Evolutionary conservation across 2,329 filamentous ascomycete species (phyloP).

Genomic region (Epichloe aotearoae): DNA sequence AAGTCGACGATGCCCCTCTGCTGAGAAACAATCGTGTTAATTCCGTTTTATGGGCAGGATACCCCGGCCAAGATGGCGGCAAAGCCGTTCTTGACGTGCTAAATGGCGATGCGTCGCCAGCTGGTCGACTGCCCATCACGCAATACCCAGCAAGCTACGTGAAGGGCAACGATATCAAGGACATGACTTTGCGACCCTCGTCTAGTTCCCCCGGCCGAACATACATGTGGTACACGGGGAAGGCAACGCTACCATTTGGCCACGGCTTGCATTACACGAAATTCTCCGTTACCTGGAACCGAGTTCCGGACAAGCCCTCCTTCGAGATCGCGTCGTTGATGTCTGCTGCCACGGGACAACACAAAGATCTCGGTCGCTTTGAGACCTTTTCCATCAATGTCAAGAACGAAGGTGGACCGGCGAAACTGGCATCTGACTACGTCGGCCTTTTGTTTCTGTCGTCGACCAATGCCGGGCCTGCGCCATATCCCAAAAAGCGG

Average conservation of each 20-base stretch:
- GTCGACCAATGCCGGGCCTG: slow-evolving; percentile 7
- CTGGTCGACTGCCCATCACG: slow-evolving; percentile 40
- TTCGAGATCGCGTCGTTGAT: not conserved
- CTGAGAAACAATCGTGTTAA: slow-evolving; percentile 32
- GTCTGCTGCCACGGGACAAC: not conserved
- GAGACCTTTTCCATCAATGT: not conserved
- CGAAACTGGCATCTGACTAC: slow-evolving; percentile 6
- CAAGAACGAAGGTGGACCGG: not conserved
- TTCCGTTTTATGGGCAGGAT: slow-evolving; percentile 43
- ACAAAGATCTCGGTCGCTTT: not conserved
- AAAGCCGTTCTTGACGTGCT: slow-evolving; percentile 40
- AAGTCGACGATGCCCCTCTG: slow-evolving; percentile 38
- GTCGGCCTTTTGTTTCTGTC: slow-evolving; percentile 8
- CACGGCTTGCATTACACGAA: slow-evolving; percentile 45
- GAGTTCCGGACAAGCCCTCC: not conserved
- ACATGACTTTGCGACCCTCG: slow-evolving; percentile 41
- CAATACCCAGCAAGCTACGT: slow-evolving; percentile 41
- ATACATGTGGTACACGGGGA: slow-evolving; percentile 43
- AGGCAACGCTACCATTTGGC: slow-evolving; percentile 39
- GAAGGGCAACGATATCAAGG: slow-evolving; percentile 35
- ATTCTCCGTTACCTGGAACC: slow-evolving; percentile 20
- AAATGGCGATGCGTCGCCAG: slow-evolving; percentile 34
- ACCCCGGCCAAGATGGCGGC: slow-evolving; percentile 47
- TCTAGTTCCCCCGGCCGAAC: slow-evolving; percentile 37
- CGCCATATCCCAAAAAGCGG: slow-evolving; percentile 7